Conservation (phyloP, 202 grass and related monocot species). For the Setaria italica region DNA sequence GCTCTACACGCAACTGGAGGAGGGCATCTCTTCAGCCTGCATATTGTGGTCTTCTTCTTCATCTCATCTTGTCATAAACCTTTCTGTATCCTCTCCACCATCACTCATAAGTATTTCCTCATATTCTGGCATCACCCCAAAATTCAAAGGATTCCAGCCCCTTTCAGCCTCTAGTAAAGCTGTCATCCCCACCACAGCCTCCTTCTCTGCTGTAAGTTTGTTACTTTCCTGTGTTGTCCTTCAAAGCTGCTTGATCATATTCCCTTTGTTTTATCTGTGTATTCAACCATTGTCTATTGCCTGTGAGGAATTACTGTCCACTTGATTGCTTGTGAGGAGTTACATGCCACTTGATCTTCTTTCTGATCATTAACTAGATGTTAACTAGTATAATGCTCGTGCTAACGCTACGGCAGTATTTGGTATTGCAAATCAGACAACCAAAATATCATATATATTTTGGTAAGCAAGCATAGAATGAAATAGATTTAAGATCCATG, state of each 20-base stretch:
- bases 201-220: not conserved
- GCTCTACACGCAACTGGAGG: not conserved
- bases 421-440: too few relatives aligned
- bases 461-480: too few relatives aligned
- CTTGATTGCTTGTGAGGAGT: not conserved
- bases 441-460: too few relatives aligned
- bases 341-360: constrained; percentile 33
- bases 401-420: too few relatives aligned
- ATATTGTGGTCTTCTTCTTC: not conserved
- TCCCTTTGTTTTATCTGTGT: constrained; percentile 20
- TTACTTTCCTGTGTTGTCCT: not conserved
- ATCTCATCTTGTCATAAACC: not conserved
- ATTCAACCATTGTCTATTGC: not conserved
- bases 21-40: not conserved
- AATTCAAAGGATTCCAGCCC: not conserved
- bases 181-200: too few relatives aligned
- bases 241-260: constrained; percentile 18
- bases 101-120: not conserved
- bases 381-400: not conserved
- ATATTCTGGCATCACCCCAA: constrained; percentile 2
- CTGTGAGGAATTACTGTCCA: not conserved
- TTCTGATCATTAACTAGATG: constrained; percentile 27
- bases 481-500: too few relatives aligned
- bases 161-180: not conserved
- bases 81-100: not conserved